Evolutionary conservation across 2,329 filamentous ascomycete species (phyloP).

Genomic region (Aspergillus nomiae): DNA sequence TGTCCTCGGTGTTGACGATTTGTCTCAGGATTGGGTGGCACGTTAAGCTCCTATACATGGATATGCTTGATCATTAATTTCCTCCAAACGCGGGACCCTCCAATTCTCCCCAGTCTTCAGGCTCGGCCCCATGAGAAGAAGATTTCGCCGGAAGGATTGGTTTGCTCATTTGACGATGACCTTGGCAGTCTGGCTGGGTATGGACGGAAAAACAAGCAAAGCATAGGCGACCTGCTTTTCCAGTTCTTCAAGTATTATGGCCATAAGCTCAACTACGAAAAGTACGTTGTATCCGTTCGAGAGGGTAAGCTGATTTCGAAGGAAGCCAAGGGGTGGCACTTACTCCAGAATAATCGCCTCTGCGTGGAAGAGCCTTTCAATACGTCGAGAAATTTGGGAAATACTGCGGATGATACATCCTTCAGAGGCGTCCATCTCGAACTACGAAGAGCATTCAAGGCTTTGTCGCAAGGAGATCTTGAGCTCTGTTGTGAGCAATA

Average conservation of each 20-base stretch:
- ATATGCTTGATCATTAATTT: constrained; percentile 98
- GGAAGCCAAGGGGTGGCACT: constrained; percentile 84
- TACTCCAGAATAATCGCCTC: constrained; percentile 75
- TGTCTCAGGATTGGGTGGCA: constrained; percentile 77
- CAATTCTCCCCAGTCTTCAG: constrained; percentile 83
- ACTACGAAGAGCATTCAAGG: constrained; percentile 81
- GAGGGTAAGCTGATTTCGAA: constrained; percentile 78
- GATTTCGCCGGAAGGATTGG: constrained; percentile 63
- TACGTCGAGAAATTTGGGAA: constrained; percentile 81
- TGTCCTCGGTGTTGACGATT: constrained; percentile 21
- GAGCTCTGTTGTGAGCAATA: constrained; percentile 85
- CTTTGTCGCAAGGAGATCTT: constrained; percentile 76
- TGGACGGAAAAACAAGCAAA: constrained; percentile 78
- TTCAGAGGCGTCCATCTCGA: constrained; percentile 90
- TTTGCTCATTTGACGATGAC: constrained; percentile 85
- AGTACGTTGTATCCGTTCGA: constrained; percentile 79
- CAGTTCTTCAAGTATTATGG: constrained; percentile 95
- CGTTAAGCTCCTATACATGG: constrained; percentile 97
- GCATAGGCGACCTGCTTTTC: constrained; percentile 83
- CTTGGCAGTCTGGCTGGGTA: constrained; percentile 72
- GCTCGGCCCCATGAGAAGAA: constrained; percentile 66
- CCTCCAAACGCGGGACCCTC: constrained; percentile 80
- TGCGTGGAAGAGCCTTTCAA: constrained; percentile 99
- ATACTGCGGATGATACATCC: constrained; percentile 93
- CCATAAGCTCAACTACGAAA: constrained; percentile 88